Base-by-base conservation (phyloP, 163 green algal species). In the Coccomyxa subellipsoidea region DNA sequence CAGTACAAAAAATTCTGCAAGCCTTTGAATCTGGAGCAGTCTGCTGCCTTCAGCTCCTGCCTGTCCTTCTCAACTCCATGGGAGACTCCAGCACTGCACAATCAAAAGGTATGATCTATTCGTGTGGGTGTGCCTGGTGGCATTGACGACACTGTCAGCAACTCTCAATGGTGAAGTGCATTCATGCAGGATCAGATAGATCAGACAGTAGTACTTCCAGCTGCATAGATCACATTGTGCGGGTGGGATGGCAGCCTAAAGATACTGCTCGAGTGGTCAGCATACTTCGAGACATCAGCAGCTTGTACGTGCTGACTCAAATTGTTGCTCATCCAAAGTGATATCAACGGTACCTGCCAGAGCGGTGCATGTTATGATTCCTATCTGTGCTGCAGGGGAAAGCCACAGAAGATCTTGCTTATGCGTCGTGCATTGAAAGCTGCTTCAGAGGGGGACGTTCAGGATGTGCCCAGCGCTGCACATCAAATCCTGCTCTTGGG, bases 11-110 rank as follows among this genome's bases (percentile, higher is more conserved):
- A 18, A 18, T 59, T 18, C 66, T 73, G 27, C 10, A 21, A 23
- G 66, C 66, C 27, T 73, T 73, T 73, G 66, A 73, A 12, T 32
- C 66, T 73, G 66, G 66, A 23, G 66, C 66, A 23, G 66, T 73
- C 66, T 73, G 66, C 66, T 32, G 29, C 10, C 66, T 73, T 34
- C 66, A 59, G 21, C 47, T 59, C 15, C 23, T 59, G 5, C 47
- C 47, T 59, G 47, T 12, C 47, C 47, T 59, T 18, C 15, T 59
- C 47, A 59, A 59, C 47, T 59, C 47, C 47, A 59, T 59, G 23
- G 47, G 15, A 59, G 47, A 59, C 23, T 12, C 47, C 21, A 18
- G 23, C 0, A 27, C 47, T 59, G 47, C 15, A 18, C 15, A 18
- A 59, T 12, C 47, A 7, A 59, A 18, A 59, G 47, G 47, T 59